A percentile compares a stretch with the other conserved stretches of the same genome.
Evolutionary conservation across 106 monocot species (phyloP).

Genomic region (Hemerocallis citrina): DNA sequence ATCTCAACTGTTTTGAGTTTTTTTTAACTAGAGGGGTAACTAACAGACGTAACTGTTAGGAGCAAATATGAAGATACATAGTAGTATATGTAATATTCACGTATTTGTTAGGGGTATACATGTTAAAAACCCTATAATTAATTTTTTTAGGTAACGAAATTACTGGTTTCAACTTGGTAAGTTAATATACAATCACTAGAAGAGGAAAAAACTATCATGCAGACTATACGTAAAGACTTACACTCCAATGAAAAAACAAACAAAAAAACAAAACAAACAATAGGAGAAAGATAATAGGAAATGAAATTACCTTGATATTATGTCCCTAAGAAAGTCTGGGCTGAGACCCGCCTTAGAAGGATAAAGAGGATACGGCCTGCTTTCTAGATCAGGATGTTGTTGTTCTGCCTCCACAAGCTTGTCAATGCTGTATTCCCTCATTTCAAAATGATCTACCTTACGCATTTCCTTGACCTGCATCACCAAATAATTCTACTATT

Average conservation of each 20-base stretch:
- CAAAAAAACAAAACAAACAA: background rate
- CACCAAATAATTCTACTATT: background rate
- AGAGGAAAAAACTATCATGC: too few relatives aligned
- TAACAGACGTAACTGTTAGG: too few relatives aligned
- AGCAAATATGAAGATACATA: too few relatives aligned
- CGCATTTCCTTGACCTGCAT: conserved; percentile 68
- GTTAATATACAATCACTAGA: too few relatives aligned
- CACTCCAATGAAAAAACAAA: background rate
- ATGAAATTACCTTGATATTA: conserved; percentile 56
- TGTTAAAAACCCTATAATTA: too few relatives aligned
- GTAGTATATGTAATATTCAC: too few relatives aligned
- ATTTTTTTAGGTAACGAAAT: too few relatives aligned
- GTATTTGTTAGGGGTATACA: too few relatives aligned
- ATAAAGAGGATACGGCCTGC: conserved; percentile 78
- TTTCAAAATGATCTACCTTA: conserved; percentile 59
- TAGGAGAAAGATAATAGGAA: background rate
- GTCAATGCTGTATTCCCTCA: conserved; percentile 76
- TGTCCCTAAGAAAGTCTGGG: conserved; percentile 48
- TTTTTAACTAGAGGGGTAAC: too few relatives aligned
- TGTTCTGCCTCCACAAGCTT: conserved; percentile 51
- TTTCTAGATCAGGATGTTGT: conserved; percentile 30
- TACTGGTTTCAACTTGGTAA: too few relatives aligned
- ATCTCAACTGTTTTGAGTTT: too few relatives aligned
- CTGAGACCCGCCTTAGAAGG: conserved; percentile 83
- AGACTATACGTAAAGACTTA: too few relatives aligned